Base-by-base conservation (phyloP, 495 filamentous ascomycete genomes). In the Penicillium dipodomyicola region DNA sequence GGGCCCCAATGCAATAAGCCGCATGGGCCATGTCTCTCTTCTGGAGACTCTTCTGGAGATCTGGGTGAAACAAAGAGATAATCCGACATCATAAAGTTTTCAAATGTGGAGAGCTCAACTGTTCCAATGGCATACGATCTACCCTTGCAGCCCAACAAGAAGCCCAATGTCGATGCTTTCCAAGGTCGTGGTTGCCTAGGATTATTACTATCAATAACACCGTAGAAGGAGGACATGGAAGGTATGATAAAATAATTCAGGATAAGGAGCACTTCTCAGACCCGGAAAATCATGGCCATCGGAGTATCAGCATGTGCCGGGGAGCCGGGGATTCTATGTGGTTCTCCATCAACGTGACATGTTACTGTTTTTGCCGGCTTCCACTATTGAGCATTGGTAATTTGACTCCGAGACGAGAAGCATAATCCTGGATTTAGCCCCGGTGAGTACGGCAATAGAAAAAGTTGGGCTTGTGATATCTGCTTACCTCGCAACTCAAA, bases 401-500 rank as follows among this genome's bases (percentile, higher is more conserved):
- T 41, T 72, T 50, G 23, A 68, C 53, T n/a, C 68, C 68, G 20
- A 73, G 59, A 32, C 67, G 71, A 58, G 64, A 70, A 48, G 72
- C 71, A 65, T 74, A 74, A 49, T 75, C 73, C 72, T 76, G 51
- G 9, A n/a, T 30, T 33, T 9, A 1, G 2, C 37, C 11, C 17
- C 4, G 6, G 40, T 42, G 25, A 52, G 37, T 20, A 22, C 8
- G 42, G 9, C 22, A 35, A 17, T 25, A 43, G 12, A 25, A 5
- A 23, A 14, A 2, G 19, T 30, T 15, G 44, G 39, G 20, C n/a
- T 30, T 29, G n/a, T 41, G 27, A 20, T 53, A 19, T 54, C 42
- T 23, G 58, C 72, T 59, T 67, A 79, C 78, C 60, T 77, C 71
- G 59, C 79, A 82, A 51, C 77, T 80, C 37, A 77, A 58, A n/a